Evolutionary conservation across 179 eudicot genomes (phyloP), one percentile per base, ranked within the genome.

Genomic region (Silene noctiflora): DNA sequence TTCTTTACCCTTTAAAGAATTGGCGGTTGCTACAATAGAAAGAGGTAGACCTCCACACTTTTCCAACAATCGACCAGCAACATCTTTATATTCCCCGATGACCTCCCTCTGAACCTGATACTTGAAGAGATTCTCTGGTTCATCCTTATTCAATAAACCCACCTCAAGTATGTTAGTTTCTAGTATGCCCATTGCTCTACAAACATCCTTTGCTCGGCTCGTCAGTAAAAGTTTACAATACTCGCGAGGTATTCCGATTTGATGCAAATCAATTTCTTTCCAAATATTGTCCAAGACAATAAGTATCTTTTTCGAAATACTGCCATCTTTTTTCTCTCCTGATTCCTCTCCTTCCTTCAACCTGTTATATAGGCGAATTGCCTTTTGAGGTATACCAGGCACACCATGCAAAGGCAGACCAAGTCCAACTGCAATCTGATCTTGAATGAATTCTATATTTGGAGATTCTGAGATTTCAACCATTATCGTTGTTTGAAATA

Each of bases 181-280:
- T 0, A 13, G 21, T 29, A 29, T 51, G 16, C 19, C 44, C 71
- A 67, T 67, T 17, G 3, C 71, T 67, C 35, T 29, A 17, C 71
- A 67, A 11, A 67, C 71, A 67, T 67, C 6, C 51, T 67, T 67
- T 9, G 12, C 11, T 39, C 71, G 35, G 51, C 71, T 67, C 11
- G 71, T 67, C 24, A 67, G 1, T 16, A 67, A 29, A n/a, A 31
- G 19, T 51, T 67, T 67, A 14, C 71, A 67, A 77, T 6, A 20
- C 2, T 60, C 0, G 9, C 6, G 65, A 8, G 25, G 29, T 19
- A 60, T 60, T 21, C 65, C 65, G 6, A 60, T 1, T 19, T 60
- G 11, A 21, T 0, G 1, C 12, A 60, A 29, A 60, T 60, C 21
- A 21, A 60, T 19, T 60, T 60, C 21, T 0, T 60, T 9, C 65